Evolutionary conservation across 2,329 filamentous ascomycete species (phyloP).

Genomic region (Phyllosticta capitalensis): DNA sequence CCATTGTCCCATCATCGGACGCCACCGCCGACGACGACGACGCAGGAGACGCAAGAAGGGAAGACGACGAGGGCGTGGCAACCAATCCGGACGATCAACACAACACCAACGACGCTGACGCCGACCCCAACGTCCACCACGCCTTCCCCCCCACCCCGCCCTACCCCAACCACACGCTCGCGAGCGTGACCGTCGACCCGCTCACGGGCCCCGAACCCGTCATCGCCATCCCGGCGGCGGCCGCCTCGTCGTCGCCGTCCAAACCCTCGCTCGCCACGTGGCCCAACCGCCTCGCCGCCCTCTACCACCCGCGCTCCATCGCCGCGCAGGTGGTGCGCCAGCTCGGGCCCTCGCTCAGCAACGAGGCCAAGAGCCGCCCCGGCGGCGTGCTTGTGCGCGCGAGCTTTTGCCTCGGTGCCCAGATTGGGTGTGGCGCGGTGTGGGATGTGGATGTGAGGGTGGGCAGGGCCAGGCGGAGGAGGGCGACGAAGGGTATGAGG

Average conservation of each 20-base stretch:
- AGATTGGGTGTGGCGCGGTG: conserved; percentile 27
- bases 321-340: conserved; percentile 32
- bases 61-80: too few relatives aligned
- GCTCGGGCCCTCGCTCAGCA: conserved; percentile 32
- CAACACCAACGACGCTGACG: not conserved
- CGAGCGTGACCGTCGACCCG: conserved; percentile 17
- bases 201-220: conserved; percentile 17
- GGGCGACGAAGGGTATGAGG: conserved; percentile 5
- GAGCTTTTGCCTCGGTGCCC: conserved; percentile 35
- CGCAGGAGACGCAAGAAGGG: conserved; percentile 12
- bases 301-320: conserved; percentile 31
- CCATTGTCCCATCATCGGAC: conserved; percentile 14
- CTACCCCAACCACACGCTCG: not conserved
- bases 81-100: not conserved
- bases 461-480: conserved; percentile 16
- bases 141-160: not conserved
- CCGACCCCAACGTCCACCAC: not conserved
- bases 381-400: conserved; percentile 36
- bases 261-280: conserved; percentile 27
- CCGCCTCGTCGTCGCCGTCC: too few relatives aligned
- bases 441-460: conserved; percentile 38
- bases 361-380: conserved; percentile 28
- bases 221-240: conserved; percentile 10
- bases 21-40: conserved; percentile 1
- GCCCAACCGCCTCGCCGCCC: conserved; percentile 31